A percentile compares a stretch with the other conserved stretches of the same genome.
Conservation (phyloP, 257 asterid species). For the Penstemon davidsonii region DNA sequence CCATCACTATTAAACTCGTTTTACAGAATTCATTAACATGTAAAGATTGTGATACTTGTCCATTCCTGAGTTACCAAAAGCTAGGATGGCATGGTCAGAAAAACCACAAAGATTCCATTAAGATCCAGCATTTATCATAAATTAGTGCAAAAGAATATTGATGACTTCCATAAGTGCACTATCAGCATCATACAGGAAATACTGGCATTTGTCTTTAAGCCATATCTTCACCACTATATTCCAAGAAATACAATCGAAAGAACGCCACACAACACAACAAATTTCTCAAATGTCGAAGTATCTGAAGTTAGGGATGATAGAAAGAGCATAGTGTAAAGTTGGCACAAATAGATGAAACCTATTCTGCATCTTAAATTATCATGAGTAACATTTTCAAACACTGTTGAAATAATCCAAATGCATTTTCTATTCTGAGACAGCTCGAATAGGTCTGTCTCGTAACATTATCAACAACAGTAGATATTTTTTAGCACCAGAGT, state of each 20-base stretch:
- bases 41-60: background rate
- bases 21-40: background rate
- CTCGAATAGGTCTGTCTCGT: background rate
- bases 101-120: background rate
- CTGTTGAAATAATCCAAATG: background rate
- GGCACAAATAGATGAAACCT: conserved; percentile 1
- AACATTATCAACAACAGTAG: background rate
- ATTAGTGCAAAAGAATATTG: too few relatives aligned
- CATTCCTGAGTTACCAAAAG: background rate
- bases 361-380: conserved; percentile 1
- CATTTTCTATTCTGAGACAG: conserved; percentile 8
- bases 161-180: background rate
- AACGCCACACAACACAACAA: conserved; percentile 11
- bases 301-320: background rate
- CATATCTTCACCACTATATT: background rate
- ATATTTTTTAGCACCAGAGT: conserved; percentile 1
- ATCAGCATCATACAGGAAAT: conserved; percentile 4
- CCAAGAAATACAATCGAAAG: background rate
- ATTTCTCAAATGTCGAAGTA: background rate
- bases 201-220: conserved; percentile 9
- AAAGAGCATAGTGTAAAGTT: background rate
- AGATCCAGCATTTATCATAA: too few relatives aligned
- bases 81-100: background rate
- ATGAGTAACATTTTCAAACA: background rate
- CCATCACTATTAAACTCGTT: background rate